These are phyloP conservation scores for Pichia norvegensis DNA, from an alignment of 1,139 yeast genomes.

Conservation along the genomic window DNA sequence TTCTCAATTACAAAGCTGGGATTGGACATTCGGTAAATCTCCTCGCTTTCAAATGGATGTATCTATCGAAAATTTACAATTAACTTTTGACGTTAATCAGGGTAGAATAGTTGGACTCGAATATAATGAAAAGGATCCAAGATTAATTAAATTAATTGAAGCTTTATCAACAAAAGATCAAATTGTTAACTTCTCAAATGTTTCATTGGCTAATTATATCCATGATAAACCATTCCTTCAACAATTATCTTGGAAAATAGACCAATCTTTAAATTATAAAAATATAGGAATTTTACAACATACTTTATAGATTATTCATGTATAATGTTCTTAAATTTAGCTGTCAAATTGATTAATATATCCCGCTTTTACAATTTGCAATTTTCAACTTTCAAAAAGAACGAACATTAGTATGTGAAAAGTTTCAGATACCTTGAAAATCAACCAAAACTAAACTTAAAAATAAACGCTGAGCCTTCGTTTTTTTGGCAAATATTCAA, in stretches of 20 bases:
- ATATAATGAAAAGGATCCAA: constrained; percentile 9
- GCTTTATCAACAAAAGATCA: constrained; percentile 7
- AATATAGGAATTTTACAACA: constrained; percentile 14
- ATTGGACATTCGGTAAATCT: constrained; percentile 66
- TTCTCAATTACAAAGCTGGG: constrained; percentile 46
- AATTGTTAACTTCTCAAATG: constrained; percentile 15
- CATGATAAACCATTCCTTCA: constrained; percentile 11
- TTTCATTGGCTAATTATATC: constrained; percentile 9
- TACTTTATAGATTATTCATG: neutral
- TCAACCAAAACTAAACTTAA: too few species aligned
- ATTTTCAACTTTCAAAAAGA: too few species aligned
- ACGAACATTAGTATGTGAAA: too few species aligned
- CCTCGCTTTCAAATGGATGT: constrained; percentile 35
- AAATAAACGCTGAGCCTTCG: neutral
- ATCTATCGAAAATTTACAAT: constrained; percentile 8
- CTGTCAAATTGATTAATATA: too few species aligned
- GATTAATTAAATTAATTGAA: constrained; percentile 4
- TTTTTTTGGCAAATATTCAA: neutral
- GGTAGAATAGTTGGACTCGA: constrained; percentile 18
- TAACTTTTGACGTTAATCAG: constrained; percentile 19
- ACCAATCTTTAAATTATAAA: constrained; percentile 17
- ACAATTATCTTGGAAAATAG: constrained; percentile 24
- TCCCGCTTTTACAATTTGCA: too few species aligned
- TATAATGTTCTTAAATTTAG: too few species aligned
- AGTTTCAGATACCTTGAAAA: too few species aligned